These are phyloP conservation scores for Cruciata laevipes DNA, from an alignment of 257 asterid genomes.

Conservation along the genomic window DNA sequence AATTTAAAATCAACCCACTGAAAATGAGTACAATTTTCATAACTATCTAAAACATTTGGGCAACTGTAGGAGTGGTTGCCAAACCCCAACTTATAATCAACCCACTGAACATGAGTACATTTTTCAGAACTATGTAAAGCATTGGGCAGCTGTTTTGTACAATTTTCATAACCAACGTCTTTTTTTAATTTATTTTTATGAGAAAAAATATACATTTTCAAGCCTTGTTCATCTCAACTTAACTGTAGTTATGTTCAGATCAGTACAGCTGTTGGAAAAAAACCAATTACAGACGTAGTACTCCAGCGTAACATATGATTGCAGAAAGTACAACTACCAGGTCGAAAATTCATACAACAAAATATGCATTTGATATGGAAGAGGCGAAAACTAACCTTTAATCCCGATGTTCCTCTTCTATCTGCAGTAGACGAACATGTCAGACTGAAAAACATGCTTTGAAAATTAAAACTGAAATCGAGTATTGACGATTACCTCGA, in stretches of 20 bases:
- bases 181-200: too few species aligned
- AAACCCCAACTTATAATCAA: too few species aligned
- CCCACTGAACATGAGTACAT: too few species aligned
- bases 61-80: too few species aligned
- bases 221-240: not conserved
- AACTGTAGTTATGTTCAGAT: not conserved
- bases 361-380: not conserved
- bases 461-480: not conserved
- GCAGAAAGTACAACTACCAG: not conserved
- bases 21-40: not conserved
- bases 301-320: not conserved
- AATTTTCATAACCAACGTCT: too few species aligned
- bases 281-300: not conserved
- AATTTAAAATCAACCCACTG: not conserved
- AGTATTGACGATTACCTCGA: not conserved
- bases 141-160: too few species aligned
- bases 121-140: too few species aligned
- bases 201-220: not conserved
- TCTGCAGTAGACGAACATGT: slow-evolving; percentile 14
- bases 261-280: not conserved
- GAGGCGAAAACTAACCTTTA: slow-evolving; percentile 12
- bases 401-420: slow-evolving; percentile 19
- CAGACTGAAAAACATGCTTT: not conserved
- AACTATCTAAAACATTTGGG: not conserved
- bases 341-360: not conserved